Conservation (phyloP, 345 rosid species). For the Ceriops decandra region DNA sequence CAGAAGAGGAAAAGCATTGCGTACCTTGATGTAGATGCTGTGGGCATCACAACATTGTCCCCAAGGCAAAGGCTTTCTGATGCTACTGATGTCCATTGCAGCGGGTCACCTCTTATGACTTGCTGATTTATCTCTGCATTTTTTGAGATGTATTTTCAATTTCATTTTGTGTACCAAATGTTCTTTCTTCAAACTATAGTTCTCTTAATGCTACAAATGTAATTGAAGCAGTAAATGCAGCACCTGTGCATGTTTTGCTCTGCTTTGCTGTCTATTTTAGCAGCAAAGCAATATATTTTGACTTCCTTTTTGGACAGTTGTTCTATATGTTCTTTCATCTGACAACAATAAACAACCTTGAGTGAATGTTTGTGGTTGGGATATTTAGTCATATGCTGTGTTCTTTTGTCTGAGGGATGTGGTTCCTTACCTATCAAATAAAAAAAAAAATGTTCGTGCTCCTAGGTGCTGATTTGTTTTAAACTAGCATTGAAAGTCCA, state of each 20-base stretch:
- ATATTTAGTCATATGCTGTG: no score
- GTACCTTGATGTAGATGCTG: slow-evolving; percentile 70
- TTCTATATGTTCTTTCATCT: no score
- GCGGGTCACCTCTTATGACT: slow-evolving; percentile 86
- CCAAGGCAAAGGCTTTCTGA: slow-evolving; percentile 84
- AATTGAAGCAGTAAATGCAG: slow-evolving; percentile 11
- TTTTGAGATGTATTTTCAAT: not conserved
- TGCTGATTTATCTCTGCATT: slow-evolving; percentile 34
- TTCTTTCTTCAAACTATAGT: slow-evolving; percentile 40
- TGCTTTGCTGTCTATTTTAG: no score
- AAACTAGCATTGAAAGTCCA: no score
- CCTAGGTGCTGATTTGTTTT: no score
- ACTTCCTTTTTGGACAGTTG: no score
- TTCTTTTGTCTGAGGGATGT: no score
- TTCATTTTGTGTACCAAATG: not conserved
- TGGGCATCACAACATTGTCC: slow-evolving; percentile 60
- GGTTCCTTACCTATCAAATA: no score
- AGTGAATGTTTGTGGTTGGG: no score
- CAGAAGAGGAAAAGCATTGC: slow-evolving; percentile 75
- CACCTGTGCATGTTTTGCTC: not conserved
- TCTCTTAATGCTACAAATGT: slow-evolving; percentile 21
- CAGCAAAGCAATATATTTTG: no score
- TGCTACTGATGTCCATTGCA: slow-evolving; percentile 83
- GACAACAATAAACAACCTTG: no score
- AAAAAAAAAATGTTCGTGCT: no score